These are phyloP conservation scores for Vaccinium darrowii DNA, from an alignment of 148 eudicot species.

Conservation along the genomic window DNA sequence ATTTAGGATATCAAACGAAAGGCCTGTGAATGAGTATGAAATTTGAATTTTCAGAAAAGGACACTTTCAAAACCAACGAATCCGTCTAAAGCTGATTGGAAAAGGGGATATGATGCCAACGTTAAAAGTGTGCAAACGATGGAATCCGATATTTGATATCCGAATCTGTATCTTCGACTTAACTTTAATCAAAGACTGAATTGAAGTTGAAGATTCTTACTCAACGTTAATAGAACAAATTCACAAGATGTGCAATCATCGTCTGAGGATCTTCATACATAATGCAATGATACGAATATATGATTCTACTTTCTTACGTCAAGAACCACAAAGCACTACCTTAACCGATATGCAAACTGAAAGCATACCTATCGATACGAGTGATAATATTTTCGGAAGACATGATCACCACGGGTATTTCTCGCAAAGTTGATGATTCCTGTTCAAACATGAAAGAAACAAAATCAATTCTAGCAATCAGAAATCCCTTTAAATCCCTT, in stretches of 20 bases:
- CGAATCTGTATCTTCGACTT: not conserved
- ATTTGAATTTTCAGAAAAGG: not conserved
- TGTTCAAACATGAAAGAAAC: slow-evolving; percentile 26
- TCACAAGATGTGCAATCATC: not conserved
- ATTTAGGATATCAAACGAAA: not conserved
- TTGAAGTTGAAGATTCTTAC: not conserved
- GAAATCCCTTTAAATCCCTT: not conserved
- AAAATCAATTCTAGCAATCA: not conserved
- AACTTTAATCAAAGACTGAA: not conserved
- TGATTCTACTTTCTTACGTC: not conserved
- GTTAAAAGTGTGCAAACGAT: not conserved
- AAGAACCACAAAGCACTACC: not conserved
- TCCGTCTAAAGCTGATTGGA: not conserved
- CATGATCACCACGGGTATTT: slow-evolving; percentile 67
- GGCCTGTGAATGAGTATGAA: not conserved
- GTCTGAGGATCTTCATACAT: not conserved
- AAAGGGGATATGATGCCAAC: not conserved
- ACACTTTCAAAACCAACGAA: not conserved
- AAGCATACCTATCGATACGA: slow-evolving; percentile 52
- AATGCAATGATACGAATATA: not conserved
- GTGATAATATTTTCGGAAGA: slow-evolving; percentile 59
- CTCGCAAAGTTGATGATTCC: slow-evolving; percentile 43
- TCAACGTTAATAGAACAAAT: not conserved
- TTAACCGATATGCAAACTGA: not conserved
- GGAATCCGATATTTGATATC: not conserved